Evolutionary conservation across 176 grass and related monocot species (phyloP), one percentile per base, ranked within the genome.

Genomic region (Poa pratensis): DNA sequence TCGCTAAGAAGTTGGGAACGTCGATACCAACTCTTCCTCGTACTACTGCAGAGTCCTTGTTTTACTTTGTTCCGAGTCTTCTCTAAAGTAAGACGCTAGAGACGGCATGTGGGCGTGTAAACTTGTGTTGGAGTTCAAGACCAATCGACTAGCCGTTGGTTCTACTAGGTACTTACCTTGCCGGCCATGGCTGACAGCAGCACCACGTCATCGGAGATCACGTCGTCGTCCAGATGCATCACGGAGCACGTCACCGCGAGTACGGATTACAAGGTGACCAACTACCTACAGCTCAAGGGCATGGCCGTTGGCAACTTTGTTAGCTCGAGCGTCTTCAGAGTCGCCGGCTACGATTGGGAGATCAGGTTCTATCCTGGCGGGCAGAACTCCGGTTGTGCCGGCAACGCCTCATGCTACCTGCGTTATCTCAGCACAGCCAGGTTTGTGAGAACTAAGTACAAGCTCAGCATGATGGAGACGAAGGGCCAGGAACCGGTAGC

Each of bases 261-360:
- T 7, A 70, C 84, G 51, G 76, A 74, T 17, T 71, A 81, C 81
- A 80, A 2, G 76, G 28, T 91, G 12, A 76, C 22, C 22, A 37
- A 78, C 3, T 87, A 76, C 85, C 80, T 85, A 10, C 23, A 85
- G 51, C 51, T 83, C 30, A 75, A 87, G 17, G 85, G 66, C 13
- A 50, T 76, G 75, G 84, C 51, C 37, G 12, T 66, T 34, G 81
- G 89, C 15, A 69, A 35, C 13, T 84, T 24, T 75, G 75, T 90
- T 24, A 62, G 26, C 40, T 90, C 88, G 30, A 26, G 24, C 57
- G 59, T 40, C 80, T 90, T 84, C 85, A 17, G 48, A 51, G 89
- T 84, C 37, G 89, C 80, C 53, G 89, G 80, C 57, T 42, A 46
- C 75, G 58, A 86, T 20, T 90, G 84, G 85, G 57, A 69, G 28